Base-by-base conservation (phyloP, 2,329 filamentous ascomycete genomes). In the Venturia nashicola region DNA sequence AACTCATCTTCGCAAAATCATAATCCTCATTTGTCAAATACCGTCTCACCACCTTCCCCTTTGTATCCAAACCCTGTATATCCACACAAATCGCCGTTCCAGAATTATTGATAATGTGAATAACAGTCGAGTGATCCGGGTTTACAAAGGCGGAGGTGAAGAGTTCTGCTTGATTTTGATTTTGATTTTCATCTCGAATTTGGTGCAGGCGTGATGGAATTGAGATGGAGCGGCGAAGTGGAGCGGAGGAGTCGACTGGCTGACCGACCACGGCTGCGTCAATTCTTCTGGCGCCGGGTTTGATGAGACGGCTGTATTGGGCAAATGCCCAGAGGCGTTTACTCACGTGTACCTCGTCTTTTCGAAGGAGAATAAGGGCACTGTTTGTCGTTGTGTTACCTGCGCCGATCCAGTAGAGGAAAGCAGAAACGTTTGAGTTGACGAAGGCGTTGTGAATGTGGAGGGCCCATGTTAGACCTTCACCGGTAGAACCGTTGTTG, bases 21-120 rank as follows among this genome's bases (percentile, higher is more conserved):
- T 68, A 66, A 20, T 64, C 66, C 61, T 76, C 74, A 67, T 77
- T 73, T 0, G 75, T 78, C 20, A 76, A 64, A 70, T 72, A 78
- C 11, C 73, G 73, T 40, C 68, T 69, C 3, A 71, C 74, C 11
- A 65, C 54, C 43, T 66, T 67, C 1, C 69, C 68, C 6, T 64
- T 69, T 64, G 72, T 71, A 6, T 71, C 72, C n/a, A 61, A 55
- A 44, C 71, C 67, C 60, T 67, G 69, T 8, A 77, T 66, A 2
- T 67, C 69, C 34, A 73, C 68, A 12, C 65, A 67, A 32, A 70
- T 71, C 0, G 68, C 65, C n/a, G 36, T 62, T 1, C 8, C 32
- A 32, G 70, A 67, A 7, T 70, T 69, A 40, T 72, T 70, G 55
- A 66, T 68, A 32, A 70, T 68, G 55, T 74, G 75, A 16, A 73